Percentiles rank a stretch among this genome's conserved stretches.
These are phyloP conservation scores for Trametes hirsuta DNA, from an alignment of 1,284 basidiomycete species.

Conservation along the genomic window DNA sequence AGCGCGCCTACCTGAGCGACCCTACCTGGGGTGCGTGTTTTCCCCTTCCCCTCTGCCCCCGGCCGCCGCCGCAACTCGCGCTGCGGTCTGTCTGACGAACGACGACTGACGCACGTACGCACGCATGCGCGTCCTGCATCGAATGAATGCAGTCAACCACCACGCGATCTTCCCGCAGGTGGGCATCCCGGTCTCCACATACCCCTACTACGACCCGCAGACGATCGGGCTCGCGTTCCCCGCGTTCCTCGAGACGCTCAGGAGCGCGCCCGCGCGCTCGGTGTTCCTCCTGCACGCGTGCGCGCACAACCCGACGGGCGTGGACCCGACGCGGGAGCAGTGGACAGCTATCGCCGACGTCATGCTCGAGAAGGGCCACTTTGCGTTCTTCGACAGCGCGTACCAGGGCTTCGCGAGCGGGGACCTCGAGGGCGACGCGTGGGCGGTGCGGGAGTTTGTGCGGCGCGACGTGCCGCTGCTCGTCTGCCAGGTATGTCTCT, in stretches of 20 bases:
- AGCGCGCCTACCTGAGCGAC: slow-evolving; percentile 81
- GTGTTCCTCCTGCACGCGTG: slow-evolving; percentile 92
- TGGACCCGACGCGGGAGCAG: slow-evolving; percentile 89
- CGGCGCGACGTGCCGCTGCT: slow-evolving; percentile 76
- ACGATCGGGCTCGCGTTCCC: slow-evolving; percentile 88
- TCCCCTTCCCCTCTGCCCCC: background rate
- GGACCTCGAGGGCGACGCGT: slow-evolving; percentile 76
- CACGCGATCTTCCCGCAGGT: slow-evolving; percentile 87
- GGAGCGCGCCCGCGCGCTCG: slow-evolving; percentile 71
- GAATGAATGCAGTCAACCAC: slow-evolving; percentile 73
- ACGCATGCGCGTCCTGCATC: background rate
- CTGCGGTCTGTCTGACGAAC: slow-evolving; percentile 3
- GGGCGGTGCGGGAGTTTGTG: slow-evolving; percentile 80
- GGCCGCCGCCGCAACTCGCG: background rate
- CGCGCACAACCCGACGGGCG: slow-evolving; percentile 96
- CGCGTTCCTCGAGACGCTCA: slow-evolving; percentile 71
- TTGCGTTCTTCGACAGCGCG: slow-evolving; percentile 93
- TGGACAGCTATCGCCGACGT: slow-evolving; percentile 84
- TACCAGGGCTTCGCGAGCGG: slow-evolving; percentile 95
- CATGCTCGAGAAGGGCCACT: slow-evolving; percentile 80
- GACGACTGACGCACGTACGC: background rate
- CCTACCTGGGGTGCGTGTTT: slow-evolving; percentile 87
- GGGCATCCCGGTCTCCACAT: slow-evolving; percentile 79
- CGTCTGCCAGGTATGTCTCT: slow-evolving; percentile 74
- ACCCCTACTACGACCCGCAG: slow-evolving; percentile 90